These are phyloP conservation scores for Camelina sativa DNA, from an alignment of 345 rosid genomes.

Conservation along the genomic window DNA sequence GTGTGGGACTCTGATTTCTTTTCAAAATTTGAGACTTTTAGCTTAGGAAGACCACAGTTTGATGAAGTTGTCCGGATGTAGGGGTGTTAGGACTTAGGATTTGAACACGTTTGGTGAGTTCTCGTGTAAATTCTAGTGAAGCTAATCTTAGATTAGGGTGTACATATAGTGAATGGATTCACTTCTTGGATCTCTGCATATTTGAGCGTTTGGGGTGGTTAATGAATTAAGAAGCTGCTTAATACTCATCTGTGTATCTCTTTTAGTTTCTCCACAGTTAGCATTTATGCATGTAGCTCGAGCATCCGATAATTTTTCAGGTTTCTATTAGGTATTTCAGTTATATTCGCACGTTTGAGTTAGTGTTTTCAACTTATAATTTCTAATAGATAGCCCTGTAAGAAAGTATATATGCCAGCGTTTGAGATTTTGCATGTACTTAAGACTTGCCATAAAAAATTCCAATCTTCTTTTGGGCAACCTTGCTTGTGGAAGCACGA, in stretches of 20 bases:
- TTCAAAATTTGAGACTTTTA: constrained; percentile 1
- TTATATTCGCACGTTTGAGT: too few species aligned
- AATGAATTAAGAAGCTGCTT: neutral
- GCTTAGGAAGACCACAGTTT: neutral
- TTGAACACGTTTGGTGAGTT: neutral
- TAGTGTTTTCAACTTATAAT: too few species aligned
- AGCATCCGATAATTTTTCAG: neutral
- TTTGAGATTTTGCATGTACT: too few species aligned
- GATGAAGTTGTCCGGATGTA: neutral
- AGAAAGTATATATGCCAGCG: too few species aligned
- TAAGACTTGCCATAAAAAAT: neutral
- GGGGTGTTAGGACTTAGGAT: neutral
- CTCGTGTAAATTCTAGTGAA: neutral
- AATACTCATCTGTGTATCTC: neutral
- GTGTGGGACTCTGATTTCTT: neutral
- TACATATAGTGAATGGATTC: neutral
- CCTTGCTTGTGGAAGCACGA: neutral
- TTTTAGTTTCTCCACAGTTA: neutral
- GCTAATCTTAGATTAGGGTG: constrained; percentile 6
- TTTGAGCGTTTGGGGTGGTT: constrained; percentile 10
- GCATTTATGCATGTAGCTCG: constrained; percentile 11
- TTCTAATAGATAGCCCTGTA: too few species aligned
- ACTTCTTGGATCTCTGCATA: neutral
- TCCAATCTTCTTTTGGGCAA: neutral
- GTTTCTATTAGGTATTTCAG: constrained; percentile 1